Evolutionary conservation across 129 eudicot genomes (phyloP).

Genomic region (Silybum marianum): DNA sequence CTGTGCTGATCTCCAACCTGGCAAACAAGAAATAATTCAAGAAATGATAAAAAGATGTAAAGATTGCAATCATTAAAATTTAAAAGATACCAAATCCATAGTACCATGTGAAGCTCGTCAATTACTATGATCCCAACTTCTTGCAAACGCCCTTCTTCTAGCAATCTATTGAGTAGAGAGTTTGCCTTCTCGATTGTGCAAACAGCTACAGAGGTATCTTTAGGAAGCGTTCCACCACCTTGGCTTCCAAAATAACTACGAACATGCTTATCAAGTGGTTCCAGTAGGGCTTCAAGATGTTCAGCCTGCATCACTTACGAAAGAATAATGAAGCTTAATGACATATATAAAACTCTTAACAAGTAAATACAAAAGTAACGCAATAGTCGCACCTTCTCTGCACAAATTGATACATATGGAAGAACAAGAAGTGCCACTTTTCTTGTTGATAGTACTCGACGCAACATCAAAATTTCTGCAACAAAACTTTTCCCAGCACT

Average conservation of each 20-base stretch:
- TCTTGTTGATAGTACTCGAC: constrained; percentile 72
- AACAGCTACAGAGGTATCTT: constrained; percentile 97
- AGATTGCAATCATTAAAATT: constrained; percentile 2
- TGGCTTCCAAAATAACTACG: constrained; percentile 96
- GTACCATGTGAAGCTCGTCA: constrained; percentile 99
- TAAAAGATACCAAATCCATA: constrained; percentile 22
- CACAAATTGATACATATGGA: constrained; percentile 95
- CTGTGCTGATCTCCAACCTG: constrained; percentile 97
- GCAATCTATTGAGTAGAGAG: constrained; percentile 80
- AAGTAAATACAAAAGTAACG: background rate
- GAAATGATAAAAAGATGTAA: constrained; percentile 5
- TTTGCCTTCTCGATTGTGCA: constrained; percentile 99
- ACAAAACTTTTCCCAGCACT: constrained; percentile 99
- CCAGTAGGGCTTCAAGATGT: constrained; percentile 85
- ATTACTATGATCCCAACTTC: constrained; percentile 98
- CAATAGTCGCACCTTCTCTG: constrained; percentile 68
- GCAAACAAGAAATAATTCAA: constrained; percentile 19
- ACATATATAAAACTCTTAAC: background rate
- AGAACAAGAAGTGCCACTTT: constrained; percentile 95
- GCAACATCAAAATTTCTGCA: constrained; percentile 93
- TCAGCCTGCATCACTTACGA: constrained; percentile 66
- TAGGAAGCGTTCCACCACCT: constrained; percentile 97
- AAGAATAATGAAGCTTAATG: background rate
- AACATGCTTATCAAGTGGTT: constrained; percentile 86
- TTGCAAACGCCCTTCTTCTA: constrained; percentile 94